Percentiles rank a stretch among this genome's conserved stretches.
Conservation (phyloP, 306 rosid species). For the Biancaea sappan region DNA sequence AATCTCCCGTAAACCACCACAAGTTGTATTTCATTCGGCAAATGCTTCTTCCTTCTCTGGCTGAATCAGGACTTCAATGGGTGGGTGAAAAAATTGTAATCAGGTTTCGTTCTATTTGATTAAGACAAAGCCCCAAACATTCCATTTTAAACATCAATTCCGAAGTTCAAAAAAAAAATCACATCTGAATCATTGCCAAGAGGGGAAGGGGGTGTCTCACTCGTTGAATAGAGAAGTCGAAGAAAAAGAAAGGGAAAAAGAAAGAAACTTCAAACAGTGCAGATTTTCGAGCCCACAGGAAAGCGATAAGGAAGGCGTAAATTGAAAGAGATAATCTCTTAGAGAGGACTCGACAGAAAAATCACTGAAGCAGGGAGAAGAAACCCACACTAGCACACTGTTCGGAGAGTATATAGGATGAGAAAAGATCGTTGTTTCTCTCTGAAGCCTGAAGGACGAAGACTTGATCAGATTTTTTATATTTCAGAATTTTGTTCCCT, state of each 20-base stretch:
- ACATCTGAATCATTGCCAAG: too few species aligned
- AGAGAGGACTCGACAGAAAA: neutral
- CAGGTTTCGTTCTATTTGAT: too few species aligned
- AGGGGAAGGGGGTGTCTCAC: too few species aligned
- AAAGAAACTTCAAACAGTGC: neutral
- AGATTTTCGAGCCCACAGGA: neutral
- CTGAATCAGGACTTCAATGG: too few species aligned
- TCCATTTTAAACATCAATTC: too few species aligned
- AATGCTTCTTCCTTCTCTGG: too few species aligned
- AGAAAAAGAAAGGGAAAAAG: neutral
- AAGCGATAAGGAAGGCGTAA: neutral
- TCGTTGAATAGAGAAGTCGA: neutral
- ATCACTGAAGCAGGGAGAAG: neutral
- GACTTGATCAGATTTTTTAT: constrained; percentile 6
- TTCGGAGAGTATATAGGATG: neutral
- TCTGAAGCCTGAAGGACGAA: neutral
- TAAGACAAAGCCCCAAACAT: too few species aligned
- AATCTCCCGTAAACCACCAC: too few species aligned
- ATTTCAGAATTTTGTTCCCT: too few species aligned
- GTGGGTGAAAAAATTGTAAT: too few species aligned
- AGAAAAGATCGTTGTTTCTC: neutral
- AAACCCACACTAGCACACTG: neutral
- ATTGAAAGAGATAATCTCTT: neutral
- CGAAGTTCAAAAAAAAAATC: too few species aligned
- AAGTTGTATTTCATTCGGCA: too few species aligned